These are phyloP conservation scores for Lentinula novae-zelandiae DNA, from an alignment of 1,284 basidiomycete species.

Conservation along the genomic window DNA sequence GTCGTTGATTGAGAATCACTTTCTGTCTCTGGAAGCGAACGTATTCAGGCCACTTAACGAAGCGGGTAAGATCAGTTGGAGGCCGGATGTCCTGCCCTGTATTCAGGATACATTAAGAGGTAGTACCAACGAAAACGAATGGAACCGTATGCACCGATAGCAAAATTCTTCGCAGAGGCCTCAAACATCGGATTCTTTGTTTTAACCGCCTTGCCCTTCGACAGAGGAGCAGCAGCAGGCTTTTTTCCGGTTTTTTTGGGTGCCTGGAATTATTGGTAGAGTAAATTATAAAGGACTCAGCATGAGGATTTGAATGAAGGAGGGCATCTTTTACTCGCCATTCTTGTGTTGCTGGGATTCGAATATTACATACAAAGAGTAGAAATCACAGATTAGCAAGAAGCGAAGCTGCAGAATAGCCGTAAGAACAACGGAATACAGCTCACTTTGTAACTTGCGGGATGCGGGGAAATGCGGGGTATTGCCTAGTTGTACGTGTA, in stretches of 20 bases:
- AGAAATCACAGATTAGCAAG: neutral
- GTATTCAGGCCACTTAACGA: slow-evolving; percentile 99
- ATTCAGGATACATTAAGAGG: neutral
- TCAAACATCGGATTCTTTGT: slow-evolving; percentile 97
- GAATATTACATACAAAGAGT: too few species aligned
- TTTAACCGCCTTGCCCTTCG: slow-evolving; percentile 72
- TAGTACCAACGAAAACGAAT: neutral
- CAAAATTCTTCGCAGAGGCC: slow-evolving; percentile 87
- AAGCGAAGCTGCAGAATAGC: neutral
- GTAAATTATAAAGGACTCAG: neutral
- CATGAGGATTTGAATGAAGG: neutral
- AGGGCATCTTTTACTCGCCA: neutral
- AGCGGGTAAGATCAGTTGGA: slow-evolving; percentile 89
- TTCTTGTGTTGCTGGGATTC: neutral
- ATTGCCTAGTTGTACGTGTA: neutral
- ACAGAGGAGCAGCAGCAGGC: slow-evolving; percentile 73
- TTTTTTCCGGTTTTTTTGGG: slow-evolving; percentile 72
- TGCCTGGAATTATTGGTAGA: slow-evolving; percentile 31
- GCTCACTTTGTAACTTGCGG: neutral
- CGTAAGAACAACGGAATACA: neutral
- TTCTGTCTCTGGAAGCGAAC: slow-evolving; percentile 98
- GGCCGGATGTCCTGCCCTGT: slow-evolving; percentile 93
- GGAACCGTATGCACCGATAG: slow-evolving; percentile 70
- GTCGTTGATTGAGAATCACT: slow-evolving; percentile 96
- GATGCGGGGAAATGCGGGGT: neutral